Evolutionary conservation across 2,329 filamentous ascomycete species (phyloP), one percentile per base, ranked within the genome.

Genomic region (Ophiostoma pallidulum): DNA sequence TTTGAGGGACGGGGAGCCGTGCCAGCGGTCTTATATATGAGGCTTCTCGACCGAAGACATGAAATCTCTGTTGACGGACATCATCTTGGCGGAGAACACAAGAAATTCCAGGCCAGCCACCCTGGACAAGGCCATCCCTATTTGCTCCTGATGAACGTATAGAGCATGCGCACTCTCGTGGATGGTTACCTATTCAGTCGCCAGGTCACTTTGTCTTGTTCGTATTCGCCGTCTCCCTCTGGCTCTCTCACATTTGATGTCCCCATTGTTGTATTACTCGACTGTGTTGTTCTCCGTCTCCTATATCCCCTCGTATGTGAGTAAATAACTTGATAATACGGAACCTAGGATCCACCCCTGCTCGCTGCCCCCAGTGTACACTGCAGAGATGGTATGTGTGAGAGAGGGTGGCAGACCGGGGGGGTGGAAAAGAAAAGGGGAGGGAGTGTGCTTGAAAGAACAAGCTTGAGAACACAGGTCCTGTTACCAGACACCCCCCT

Each of bases 81-180:
- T n/a, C 31, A 8, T 31, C 28, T 22, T 24, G 19, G 44, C 44
- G 28, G 41, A 48, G 47, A 36, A 26, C 14, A 4, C 28, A 44
- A 52, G 48, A 56, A 54, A 54, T 54, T 56, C 56, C 54, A 50
- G 48, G 53, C 46, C 54, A 59, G 52, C 54, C 56, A 52, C 43
- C 43, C 31, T 46, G 18, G 29, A 41, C 26, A 40, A 40, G 37
- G 24, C 33, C 31, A 22, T 16, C 31, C 31, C 24, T 18, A 22
- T 20, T 24, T 33, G 4, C 32, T 24, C 22, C 18, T 32, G 6
- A 37, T 35, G n/a, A n/a, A n/a, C n/a, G n/a, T n/a, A n/a, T 32
- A 14, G 29, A 12, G 9, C 18, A 12, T 14, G 4, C 14, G 16
- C 33, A 16, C 14, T n/a, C 14, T n/a, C n/a, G n/a, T n/a, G n/a